Evolutionary conservation across 1,284 basidiomycete genomes (phyloP), one percentile per base, ranked within the genome.

Genomic region (Cryptococcus depauperatus): DNA sequence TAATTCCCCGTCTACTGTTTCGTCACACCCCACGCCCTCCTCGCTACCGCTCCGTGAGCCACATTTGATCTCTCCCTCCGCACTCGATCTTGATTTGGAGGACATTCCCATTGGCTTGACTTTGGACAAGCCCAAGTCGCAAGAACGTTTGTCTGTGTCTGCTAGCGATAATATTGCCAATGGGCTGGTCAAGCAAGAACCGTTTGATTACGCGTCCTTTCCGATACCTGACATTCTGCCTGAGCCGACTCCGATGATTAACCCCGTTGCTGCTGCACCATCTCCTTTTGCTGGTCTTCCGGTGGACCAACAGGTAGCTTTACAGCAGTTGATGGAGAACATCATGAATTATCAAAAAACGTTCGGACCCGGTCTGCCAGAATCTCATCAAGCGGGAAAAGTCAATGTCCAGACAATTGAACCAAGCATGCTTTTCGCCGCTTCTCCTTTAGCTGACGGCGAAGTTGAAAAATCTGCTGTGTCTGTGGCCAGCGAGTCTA

Each of bases 1-100:
- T 8, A 61, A 68, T 44, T 67, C 64, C 10, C 62, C 63, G 7
- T 52, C 49, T 6, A 67, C 66, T 25, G 59, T 59, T 21, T 66
- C 66, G 2, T 59, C 60, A 29, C 66, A 67, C 43, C 55, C 58
- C 46, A 69, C 66, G 2, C 66, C 66, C 6, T 67, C 64, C 6
- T 65, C 66, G 32, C 46, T 55, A 13, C 46, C 49, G n/a, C 34
- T 47, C 19, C 44, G 46, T 14, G 43, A 30, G 26, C 39, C 32
- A 55, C 41, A 26, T 56, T 41, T 37, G 37, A 41, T 46, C 50
- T 50, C 59, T 37, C 23, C 28, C 25, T 28, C 23, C 23, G 42
- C 50, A 32, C 56, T 57, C n/a, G 59, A 61, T 42, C 47, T 51
- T 34, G 54, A 59, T 37, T 60, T 59, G 39, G 14, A 22, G 14